Evolutionary conservation across 257 asterid genomes (phyloP).

Genomic region (Jacaranda copaia): DNA sequence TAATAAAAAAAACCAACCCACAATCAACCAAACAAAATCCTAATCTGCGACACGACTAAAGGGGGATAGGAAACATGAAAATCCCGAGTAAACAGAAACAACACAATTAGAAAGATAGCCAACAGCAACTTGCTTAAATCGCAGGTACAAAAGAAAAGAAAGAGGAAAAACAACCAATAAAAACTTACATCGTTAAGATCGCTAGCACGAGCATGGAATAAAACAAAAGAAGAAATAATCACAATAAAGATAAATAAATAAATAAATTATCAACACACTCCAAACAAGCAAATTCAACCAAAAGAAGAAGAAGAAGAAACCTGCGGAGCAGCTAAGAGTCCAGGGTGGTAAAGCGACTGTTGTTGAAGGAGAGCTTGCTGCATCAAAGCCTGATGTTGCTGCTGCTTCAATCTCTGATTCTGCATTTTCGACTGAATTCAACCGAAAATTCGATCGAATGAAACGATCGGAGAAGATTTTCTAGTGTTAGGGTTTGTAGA

Average conservation of each 20-base stretch:
- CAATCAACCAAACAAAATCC: conserved; percentile 12
- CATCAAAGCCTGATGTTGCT: conserved; percentile 91
- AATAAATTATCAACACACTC: conserved; percentile 19
- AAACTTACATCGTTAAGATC: conserved; percentile 24
- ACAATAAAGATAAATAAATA: background rate
- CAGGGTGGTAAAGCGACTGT: conserved; percentile 92
- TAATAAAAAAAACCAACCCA: background rate
- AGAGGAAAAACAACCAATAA: background rate
- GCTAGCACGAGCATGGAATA: background rate
- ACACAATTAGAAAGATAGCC: conserved; percentile 11
- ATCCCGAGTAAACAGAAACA: background rate
- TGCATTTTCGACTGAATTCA: conserved; percentile 57
- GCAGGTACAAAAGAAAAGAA: background rate
- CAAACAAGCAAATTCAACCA: background rate
- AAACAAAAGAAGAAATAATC: conserved; percentile 7
- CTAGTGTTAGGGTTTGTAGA: conserved; percentile 56
- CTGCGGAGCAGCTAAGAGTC: conserved; percentile 95
- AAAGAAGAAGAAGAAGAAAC: conserved; percentile 39
- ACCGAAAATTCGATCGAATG: conserved; percentile 14
- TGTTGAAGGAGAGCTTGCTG: conserved; percentile 98
- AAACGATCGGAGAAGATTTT: conserved; percentile 33
- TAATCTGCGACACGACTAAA: background rate
- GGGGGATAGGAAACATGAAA: background rate
- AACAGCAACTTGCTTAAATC: background rate
- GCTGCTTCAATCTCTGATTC: conserved; percentile 87